Percentiles rank a stretch among this genome's conserved stretches.
Evolutionary conservation across 257 asterid genomes (phyloP).

Genomic region (Lycium barbarum): DNA sequence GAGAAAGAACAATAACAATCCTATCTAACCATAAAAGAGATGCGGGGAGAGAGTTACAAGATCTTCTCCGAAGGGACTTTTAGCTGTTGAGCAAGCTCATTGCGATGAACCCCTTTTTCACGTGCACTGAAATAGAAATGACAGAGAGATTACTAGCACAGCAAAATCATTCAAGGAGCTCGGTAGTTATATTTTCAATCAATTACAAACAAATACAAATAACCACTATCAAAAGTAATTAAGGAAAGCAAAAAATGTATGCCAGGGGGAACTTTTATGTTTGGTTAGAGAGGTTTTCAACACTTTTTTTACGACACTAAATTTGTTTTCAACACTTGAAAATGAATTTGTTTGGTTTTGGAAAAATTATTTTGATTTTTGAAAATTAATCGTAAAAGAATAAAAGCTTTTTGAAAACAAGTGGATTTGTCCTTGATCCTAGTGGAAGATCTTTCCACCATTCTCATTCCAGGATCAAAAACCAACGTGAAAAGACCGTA

Average conservation of each 20-base stretch:
- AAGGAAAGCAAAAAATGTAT: no score
- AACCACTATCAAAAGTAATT: not conserved
- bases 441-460: not conserved
- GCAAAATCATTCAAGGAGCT: conserved; percentile 1
- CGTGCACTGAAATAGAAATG: conserved; percentile 53
- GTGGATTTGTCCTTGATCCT: conserved; percentile 6
- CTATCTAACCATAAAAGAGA: not conserved
- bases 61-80: conserved; percentile 59
- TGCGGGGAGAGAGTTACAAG: conserved; percentile 48
- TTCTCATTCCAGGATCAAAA: conserved; percentile 10
- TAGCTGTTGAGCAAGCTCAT: conserved; percentile 60
- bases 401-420: not conserved
- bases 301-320: not conserved
- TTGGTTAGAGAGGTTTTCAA: not conserved
- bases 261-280: not conserved
- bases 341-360: not conserved
- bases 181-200: conserved; percentile 18
- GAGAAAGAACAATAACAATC: conserved; percentile 19
- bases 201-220: conserved; percentile 3
- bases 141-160: conserved; percentile 5
- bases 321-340: not conserved
- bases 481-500: not conserved
- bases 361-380: not conserved
- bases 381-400: not conserved
- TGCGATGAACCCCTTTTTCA: conserved; percentile 68